Evolutionary conservation across 2,329 filamentous ascomycete species (phyloP).

Genomic region (Thielaviopsis punctulata): DNA sequence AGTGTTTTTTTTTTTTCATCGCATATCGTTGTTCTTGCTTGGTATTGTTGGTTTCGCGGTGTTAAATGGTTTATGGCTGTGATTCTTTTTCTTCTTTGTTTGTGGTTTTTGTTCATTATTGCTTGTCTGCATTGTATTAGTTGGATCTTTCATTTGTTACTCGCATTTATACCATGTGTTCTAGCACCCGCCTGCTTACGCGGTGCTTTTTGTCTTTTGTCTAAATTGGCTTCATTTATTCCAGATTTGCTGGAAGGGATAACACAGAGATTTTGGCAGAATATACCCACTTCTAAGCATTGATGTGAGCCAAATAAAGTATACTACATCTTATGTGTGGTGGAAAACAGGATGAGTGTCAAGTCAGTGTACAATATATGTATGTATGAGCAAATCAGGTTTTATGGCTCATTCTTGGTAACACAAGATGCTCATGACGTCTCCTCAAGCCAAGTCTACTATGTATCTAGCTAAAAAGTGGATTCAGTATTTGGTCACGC

Average conservation of each 20-base stretch:
- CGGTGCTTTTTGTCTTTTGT: not conserved
- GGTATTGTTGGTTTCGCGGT: not conserved
- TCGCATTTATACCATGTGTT: not conserved
- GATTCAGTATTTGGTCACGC: not conserved
- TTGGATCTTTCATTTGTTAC: not conserved
- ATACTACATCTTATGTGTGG: no score
- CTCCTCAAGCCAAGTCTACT: not conserved
- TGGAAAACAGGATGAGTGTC: no score
- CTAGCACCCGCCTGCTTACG: no score
- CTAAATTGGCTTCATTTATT: no score
- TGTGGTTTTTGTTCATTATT: not conserved
- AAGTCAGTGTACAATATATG: no score
- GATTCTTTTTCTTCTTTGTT: not conserved
- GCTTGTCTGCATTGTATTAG: not conserved
- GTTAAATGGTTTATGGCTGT: not conserved
- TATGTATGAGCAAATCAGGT: no score
- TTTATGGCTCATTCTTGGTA: not conserved
- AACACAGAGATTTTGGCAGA: no score
- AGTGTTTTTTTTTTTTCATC: not conserved
- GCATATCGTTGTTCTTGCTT: not conserved
- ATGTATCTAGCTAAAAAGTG: not conserved
- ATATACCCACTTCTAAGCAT: no score
- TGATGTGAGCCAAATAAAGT: no score
- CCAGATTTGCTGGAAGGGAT: no score
- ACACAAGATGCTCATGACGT: not conserved